Base-by-base conservation (phyloP, 2,329 filamentous ascomycete genomes). In the Amauroascus verrucosus region DNA sequence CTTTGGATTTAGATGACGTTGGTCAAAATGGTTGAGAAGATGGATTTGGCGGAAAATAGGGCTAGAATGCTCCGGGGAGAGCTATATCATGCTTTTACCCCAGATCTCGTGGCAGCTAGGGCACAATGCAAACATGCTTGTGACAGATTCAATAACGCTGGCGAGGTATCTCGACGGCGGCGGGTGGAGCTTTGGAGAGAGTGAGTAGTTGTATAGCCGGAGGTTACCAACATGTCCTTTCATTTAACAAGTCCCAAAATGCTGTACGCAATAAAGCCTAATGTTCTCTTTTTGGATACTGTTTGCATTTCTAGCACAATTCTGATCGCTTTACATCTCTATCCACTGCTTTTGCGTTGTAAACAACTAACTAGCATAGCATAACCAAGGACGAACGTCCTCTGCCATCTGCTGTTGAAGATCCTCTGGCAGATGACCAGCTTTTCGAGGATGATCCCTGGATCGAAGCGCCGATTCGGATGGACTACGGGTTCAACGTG, bases 401-500 rank as follows among this genome's bases (percentile, higher is more conserved):
- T 35, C 70, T 91, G 0, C 86, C 86, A 20, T 77, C 81, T 0
- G 70, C 65, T 14, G 76, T 75, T 5, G 62, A 75, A 2, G 80
- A 78, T 9, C 70, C 75, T 1, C 80, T 79, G 52, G 81, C 80
- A 58, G 86, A 93, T 58, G 82, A 84, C 8, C 74, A 70, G 16
- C 72, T 83, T 1, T 78, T 93, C 32, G 72, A 75, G 20, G 72
- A 83, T 32, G 75, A 84, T 24, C 81, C 86, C 0, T 88, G 81
- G 77, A 74, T 91, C 20, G 82, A 86, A 56, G 70, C 77, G 0
- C 87, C 86, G 0, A 73, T 93, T 51, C 79, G 75, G 44, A 77
- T 85, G 56, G 88, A 94, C 68, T 91, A 93, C 61, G 88, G 88
- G 2, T 83, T 77, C 61, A 89, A 93, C 57, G 73, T 91, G 44